Conservation (phyloP, 768 basidiomycete species). For the Dacryopinax primogenitus region DNA sequence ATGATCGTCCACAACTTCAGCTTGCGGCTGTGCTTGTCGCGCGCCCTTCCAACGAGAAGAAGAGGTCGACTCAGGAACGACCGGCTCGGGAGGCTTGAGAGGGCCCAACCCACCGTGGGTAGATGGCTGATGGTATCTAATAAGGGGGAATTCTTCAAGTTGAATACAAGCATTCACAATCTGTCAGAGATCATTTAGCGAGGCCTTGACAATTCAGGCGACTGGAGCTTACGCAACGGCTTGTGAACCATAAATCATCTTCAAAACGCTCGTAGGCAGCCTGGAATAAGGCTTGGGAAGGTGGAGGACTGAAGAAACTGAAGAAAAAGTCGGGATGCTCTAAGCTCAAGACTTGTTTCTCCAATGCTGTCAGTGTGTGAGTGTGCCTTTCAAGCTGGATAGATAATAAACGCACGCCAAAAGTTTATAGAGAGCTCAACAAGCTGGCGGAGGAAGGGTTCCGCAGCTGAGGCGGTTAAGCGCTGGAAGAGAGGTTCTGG, state of each 20-base stretch:
- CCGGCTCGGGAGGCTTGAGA: conserved; percentile 52
- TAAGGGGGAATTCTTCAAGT: conserved; percentile 80
- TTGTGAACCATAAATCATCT: conserved; percentile 65
- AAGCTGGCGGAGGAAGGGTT: conserved; percentile 59
- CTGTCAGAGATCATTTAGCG: conserved; percentile 26
- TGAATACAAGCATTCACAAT: conserved; percentile 82
- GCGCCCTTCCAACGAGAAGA: not conserved
- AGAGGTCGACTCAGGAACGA: conserved; percentile 38
- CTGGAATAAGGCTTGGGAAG: conserved; percentile 48
- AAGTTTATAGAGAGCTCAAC: conserved; percentile 88
- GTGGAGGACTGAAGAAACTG: conserved; percentile 72
- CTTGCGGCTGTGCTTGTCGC: not conserved
- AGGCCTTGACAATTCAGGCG: conserved; percentile 18
- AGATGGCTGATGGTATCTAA: conserved; percentile 82
- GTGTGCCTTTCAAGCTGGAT: not conserved
- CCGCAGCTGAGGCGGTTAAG: conserved; percentile 60
- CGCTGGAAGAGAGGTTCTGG: conserved; percentile 64
- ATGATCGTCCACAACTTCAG: conserved; percentile 53
- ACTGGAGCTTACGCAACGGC: conserved; percentile 28
- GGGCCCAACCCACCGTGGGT: conserved; percentile 76
- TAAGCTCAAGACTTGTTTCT: conserved; percentile 74
- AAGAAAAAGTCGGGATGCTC: conserved; percentile 72
- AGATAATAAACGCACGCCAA: conserved; percentile 49
- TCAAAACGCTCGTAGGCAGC: conserved; percentile 62
- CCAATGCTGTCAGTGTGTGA: conserved; percentile 43